Evolutionary conservation across 441 rosid genomes (phyloP), one percentile per base, ranked within the genome.

Genomic region (Omphalea diandra): DNA sequence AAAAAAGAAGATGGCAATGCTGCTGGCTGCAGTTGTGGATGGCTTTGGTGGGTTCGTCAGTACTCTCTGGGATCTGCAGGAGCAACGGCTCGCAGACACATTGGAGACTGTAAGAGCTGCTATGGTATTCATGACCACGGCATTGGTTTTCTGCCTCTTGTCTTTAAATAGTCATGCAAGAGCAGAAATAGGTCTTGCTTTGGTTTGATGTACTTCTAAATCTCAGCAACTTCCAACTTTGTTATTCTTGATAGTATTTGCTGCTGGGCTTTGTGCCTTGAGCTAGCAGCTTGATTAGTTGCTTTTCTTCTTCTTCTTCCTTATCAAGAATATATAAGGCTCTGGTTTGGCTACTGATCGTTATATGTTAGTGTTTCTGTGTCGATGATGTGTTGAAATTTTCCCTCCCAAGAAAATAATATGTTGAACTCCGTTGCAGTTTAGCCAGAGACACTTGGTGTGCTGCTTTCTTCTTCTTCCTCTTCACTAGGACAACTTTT

Each of bases 71-170:
- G 65, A 80, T 10, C 67, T 79, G 63, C 86, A 41, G 52, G 62
- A 54, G 49, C 71, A 38, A 32, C 49, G 75, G 20, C 75, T 81
- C 70, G 66, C 74, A 26, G 44, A 71, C n/a, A 72, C 71, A 7
- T 70, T 79, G 11, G 65, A 79, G 33, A 70, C 74, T 3, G 75
- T 75, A 75, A 83, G 73, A 58, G 76, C 84, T 0, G 87, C 72
- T 1, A 52, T 73, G 33, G n/a, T 73, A 41, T 70, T 77, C 26
- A 5, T 80, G 40, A 68, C 79, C 59, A 79, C 54, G 83, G 70
- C 84, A 6, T 68, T 83, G 44, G 73, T 80, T 40, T 60, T 81
- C 41, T 83, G 89, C 68, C 40, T 80, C 70, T 35, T 81, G 41
- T 78, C 84, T 63, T 12, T 78, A 31, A 83, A 78, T 20, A 65